Conservation (phyloP, 257 asterid species). For the Gardenia jasminoides region DNA sequence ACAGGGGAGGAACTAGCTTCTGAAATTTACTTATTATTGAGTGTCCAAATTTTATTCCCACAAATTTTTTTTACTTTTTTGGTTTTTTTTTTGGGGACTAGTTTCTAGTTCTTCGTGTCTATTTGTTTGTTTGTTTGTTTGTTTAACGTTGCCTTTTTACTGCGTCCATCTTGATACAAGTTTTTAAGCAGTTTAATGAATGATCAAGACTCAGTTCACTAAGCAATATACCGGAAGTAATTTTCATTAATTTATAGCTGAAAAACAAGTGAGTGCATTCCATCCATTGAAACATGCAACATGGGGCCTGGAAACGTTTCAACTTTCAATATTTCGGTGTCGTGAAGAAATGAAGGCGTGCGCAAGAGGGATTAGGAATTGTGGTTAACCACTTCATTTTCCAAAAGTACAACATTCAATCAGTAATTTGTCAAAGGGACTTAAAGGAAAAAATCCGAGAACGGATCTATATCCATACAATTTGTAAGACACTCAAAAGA, state of each 20-base stretch:
- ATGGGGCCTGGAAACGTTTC: neutral
- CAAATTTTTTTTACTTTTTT: no score
- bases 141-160: no score
- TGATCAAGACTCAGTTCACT: neutral
- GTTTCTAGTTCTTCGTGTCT: no score
- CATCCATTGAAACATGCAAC: neutral
- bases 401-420: neutral
- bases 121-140: no score
- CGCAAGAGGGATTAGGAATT: neutral
- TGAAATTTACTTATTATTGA: no score
- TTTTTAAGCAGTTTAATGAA: neutral
- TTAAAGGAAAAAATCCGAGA: no score
- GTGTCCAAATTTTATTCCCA: no score
- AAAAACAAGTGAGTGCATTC: neutral
- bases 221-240: neutral
- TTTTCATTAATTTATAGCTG: neutral
- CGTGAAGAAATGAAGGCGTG: constrained; percentile 15
- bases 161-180: no score
- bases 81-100: no score
- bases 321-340: neutral
- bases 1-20: no score
- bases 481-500: no score
- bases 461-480: no score
- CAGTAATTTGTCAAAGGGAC: neutral
- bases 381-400: constrained; percentile 10